Base-by-base conservation (phyloP, 148 eudicot genomes). In the Beta vulgaris region DNA sequence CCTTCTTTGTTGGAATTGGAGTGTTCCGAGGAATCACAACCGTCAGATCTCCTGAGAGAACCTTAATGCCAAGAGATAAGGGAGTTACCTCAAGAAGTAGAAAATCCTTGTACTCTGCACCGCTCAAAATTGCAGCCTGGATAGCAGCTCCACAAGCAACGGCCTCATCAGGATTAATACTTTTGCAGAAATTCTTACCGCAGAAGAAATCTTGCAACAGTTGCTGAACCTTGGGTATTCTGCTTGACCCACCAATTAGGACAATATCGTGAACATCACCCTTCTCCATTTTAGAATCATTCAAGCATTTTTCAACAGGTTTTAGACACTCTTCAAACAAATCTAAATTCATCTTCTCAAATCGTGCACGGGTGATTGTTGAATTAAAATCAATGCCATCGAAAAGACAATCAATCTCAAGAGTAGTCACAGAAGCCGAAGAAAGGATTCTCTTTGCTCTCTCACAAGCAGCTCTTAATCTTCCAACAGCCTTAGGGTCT, bases 381-480 rank as follows among this genome's bases (percentile, higher is more conserved):
- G 53, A 39, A 39, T 25, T 40, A 16, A 72, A 72, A 59, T 59
- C 75, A 3, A 28, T 58, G 21, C 66, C 75, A 1, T 72, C 66
- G 11, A 58, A 72, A 10, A 72, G 75, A 21, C 75, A 72, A 40
- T 72, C 75, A 32, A 72, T 72, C 42, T 72, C 75, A n/a, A 72
- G 40, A 28, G 43, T 40, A n/a, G 75, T 40, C 15, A 16, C 11
- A 7, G 26, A 3, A 40, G 75, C 42, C 21, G 75, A 72, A 40
- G 75, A 58, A 29, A 72, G 75, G 21, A 16, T 39, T 59, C 75
- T 72, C 67, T 72, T 72, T 6, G 75, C 75, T 35, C 53, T 72
- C 75, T 72, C 75, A 72, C 75, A 72, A 9, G 75, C 75, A 9
- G 54, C 54, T 72, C 67, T 72, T 28, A 72, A 40, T 36, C 75